These are phyloP conservation scores for Scheffersomyces stambukii DNA, from an alignment of 1,139 yeast species.

Conservation along the genomic window DNA sequence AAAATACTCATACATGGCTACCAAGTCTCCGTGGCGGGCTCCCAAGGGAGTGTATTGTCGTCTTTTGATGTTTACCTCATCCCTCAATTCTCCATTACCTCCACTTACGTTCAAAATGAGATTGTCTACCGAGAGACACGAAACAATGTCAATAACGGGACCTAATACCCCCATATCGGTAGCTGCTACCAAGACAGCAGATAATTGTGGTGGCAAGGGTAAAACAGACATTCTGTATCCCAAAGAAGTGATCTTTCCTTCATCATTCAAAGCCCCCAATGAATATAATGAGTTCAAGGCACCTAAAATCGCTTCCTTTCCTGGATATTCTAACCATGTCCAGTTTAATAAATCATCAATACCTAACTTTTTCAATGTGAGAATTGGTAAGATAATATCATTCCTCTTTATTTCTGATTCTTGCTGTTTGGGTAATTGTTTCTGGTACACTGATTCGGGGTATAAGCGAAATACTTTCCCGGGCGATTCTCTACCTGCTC, in stretches of 20 bases:
- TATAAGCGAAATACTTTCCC: slow-evolving; percentile 89
- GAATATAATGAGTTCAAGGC: slow-evolving; percentile 78
- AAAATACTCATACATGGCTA: slow-evolving; percentile 75
- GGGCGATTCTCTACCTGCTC: slow-evolving; percentile 94
- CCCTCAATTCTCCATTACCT: slow-evolving; percentile 80
- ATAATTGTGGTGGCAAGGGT: slow-evolving; percentile 87
- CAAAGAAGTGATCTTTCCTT: slow-evolving; percentile 68
- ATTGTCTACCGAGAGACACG: slow-evolving; percentile 92
- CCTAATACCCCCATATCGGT: slow-evolving; percentile 51
- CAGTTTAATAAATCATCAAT: slow-evolving; percentile 80
- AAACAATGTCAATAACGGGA: slow-evolving; percentile 80
- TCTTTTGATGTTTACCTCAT: slow-evolving; percentile 66
- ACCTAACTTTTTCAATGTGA: slow-evolving; percentile 79
- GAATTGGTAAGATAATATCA: slow-evolving; percentile 77
- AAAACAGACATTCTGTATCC: slow-evolving; percentile 85
- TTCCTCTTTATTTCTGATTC: slow-evolving; percentile 91
- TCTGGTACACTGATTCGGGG: slow-evolving; percentile 60
- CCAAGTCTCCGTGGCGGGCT: slow-evolving; percentile 70
- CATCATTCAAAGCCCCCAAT: slow-evolving; percentile 72
- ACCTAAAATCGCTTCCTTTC: slow-evolving; percentile 66
- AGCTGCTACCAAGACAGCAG: slow-evolving; percentile 81
- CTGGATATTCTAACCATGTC: slow-evolving; percentile 93
- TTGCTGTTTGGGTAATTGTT: slow-evolving; percentile 69
- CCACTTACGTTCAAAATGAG: slow-evolving; percentile 61
- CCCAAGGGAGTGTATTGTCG: slow-evolving; percentile 68